Percentiles rank a stretch among this genome's conserved stretches.
phyloP scores from a whole-genome alignment of 2,329 filamentous ascomycete species.

The Calonectria pauciramosa region DNA sequence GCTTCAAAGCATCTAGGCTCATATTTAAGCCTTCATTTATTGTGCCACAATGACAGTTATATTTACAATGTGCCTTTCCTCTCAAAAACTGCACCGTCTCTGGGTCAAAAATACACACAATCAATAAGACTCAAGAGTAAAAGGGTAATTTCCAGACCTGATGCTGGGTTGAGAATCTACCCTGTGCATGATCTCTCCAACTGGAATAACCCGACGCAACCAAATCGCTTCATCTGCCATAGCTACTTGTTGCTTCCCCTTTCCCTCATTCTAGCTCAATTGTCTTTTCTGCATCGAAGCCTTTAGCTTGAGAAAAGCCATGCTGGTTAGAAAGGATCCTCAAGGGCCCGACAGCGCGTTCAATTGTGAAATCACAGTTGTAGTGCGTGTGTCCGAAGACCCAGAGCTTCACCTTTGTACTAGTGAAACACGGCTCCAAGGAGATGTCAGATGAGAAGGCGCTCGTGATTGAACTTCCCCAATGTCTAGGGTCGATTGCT shows the following conservation, averaged over 20 bases:
- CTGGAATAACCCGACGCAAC: background rate
- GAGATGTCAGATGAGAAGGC: constrained; percentile 58
- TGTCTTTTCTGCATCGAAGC: constrained; percentile 50
- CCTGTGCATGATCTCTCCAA: too few relatives aligned
- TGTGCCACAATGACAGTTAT: too few relatives aligned
- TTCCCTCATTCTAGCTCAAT: background rate
- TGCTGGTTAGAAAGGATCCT: constrained; percentile 56
- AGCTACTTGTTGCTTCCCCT: background rate
- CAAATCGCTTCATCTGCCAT: background rate
- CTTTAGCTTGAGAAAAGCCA: constrained; percentile 55
- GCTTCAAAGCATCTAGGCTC: too few relatives aligned
- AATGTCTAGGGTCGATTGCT: constrained; percentile 52
- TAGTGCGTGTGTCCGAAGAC: constrained; percentile 65
- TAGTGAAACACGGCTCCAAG: constrained; percentile 51
- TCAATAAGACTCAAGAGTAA: too few relatives aligned
- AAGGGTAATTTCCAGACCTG: too few relatives aligned
- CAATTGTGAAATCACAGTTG: constrained; percentile 55
- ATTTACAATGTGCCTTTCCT: too few relatives aligned
- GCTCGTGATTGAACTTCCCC: constrained; percentile 42
- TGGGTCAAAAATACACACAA: too few relatives aligned
- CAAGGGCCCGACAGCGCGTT: constrained; percentile 37
- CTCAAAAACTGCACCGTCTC: too few relatives aligned
- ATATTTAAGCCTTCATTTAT: too few relatives aligned
- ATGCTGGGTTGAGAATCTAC: too few relatives aligned
- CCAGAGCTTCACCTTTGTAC: constrained; percentile 56